Evolutionary conservation across 1,284 basidiomycete species (phyloP).

Genomic region (Filobasidium uniguttulatum): DNA sequence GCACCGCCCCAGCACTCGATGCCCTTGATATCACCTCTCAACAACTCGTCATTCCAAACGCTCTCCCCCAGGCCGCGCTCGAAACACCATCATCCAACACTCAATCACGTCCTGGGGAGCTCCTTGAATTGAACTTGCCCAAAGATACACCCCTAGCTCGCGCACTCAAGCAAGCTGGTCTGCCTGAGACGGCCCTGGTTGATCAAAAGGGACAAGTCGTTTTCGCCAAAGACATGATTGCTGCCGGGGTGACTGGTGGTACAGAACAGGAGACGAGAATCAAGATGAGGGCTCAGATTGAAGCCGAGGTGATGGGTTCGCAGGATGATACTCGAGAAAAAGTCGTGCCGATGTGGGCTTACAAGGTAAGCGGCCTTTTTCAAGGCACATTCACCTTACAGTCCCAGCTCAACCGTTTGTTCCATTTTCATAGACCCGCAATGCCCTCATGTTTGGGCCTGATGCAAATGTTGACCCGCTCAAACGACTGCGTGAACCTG

Average conservation of each 20-base stretch:
- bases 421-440: conserved; percentile 50
- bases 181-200: conserved; percentile 33
- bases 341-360: conserved; percentile 64
- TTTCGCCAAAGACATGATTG: conserved; percentile 24
- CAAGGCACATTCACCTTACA: neutral
- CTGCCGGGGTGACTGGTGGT: conserved; percentile 23
- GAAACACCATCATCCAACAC: neutral
- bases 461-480: conserved; percentile 72
- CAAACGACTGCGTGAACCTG: conserved; percentile 25
- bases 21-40: conserved; percentile 4
- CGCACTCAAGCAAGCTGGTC: conserved; percentile 30
- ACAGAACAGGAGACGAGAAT: conserved; percentile 24
- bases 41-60: conserved; percentile 13
- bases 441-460: conserved; percentile 82
- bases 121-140: conserved; percentile 20
- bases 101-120: neutral
- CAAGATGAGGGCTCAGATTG: conserved; percentile 18
- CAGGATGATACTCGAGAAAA: conserved; percentile 41
- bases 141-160: conserved; percentile 27
- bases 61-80: neutral
- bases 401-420: neutral
- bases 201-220: conserved; percentile 31
- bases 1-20: conserved; percentile 6
- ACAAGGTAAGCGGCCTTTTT: conserved; percentile 63
- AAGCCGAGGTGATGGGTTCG: conserved; percentile 50